phyloP scores from a whole-genome alignment of 2,329 filamentous ascomycete species.

The Diplocarpon rosae region DNA sequence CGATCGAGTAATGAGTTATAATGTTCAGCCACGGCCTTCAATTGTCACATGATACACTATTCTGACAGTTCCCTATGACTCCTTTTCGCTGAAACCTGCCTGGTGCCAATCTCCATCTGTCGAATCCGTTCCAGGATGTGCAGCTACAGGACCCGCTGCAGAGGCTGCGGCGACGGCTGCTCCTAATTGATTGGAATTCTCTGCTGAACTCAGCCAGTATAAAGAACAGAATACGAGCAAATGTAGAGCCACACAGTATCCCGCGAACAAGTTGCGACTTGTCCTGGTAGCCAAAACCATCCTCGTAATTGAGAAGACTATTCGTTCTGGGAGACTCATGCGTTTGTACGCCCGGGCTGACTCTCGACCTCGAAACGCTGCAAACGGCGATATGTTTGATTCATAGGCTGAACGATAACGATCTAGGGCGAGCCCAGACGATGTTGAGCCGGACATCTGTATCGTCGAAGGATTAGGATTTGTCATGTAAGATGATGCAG shows the following conservation, averaged over 20 bases:
- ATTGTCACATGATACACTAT: conserved; percentile 19
- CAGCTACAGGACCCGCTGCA: conserved; percentile 30
- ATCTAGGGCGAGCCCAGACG: conserved; percentile 60
- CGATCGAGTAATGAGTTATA: too few species aligned
- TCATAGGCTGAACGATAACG: conserved; percentile 90
- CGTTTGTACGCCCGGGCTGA: conserved; percentile 81
- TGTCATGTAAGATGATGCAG: conserved; percentile 52
- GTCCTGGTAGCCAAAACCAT: conserved; percentile 84
- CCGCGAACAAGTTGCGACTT: conserved; percentile 87
- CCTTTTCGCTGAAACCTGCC: conserved; percentile 31
- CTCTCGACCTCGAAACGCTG: conserved; percentile 89
- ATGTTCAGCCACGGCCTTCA: too few species aligned
- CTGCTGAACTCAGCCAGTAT: conserved; percentile 67
- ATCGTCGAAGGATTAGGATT: conserved; percentile 69
- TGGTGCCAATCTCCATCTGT: conserved; percentile 50
- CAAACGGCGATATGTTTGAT: conserved; percentile 89
- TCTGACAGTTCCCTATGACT: conserved; percentile 13
- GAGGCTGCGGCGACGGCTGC: conserved; percentile 36
- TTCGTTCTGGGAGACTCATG: conserved; percentile 83
- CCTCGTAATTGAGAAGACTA: conserved; percentile 81
- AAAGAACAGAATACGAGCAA: conserved; percentile 76
- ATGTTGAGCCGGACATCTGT: conserved; percentile 47
- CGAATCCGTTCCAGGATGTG: conserved; percentile 26
- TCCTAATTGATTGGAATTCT: conserved; percentile 36
- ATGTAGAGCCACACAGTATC: conserved; percentile 83